phyloP scores from a whole-genome alignment of 768 basidiomycete species.

The Clitopilus passeckerianus region DNA sequence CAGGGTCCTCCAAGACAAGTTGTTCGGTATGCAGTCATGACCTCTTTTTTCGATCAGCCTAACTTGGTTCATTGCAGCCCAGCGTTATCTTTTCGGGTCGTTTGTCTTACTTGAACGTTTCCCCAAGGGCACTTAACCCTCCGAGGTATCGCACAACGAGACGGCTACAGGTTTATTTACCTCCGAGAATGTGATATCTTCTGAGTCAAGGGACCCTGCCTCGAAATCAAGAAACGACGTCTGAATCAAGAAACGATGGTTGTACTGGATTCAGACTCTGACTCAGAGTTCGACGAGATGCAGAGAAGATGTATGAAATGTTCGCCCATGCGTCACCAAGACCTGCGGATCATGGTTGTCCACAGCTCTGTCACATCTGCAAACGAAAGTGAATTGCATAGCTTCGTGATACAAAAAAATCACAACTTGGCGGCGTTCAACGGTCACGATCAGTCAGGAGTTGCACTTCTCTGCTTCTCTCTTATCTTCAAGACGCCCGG shows the following conservation, averaged over 20 bases:
- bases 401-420: background rate
- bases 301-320: too few relatives aligned
- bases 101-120: too few relatives aligned
- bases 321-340: too few relatives aligned
- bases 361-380: background rate
- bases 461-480: background rate
- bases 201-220: background rate
- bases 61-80: too few relatives aligned
- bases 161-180: background rate
- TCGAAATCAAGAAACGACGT: background rate
- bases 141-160: background rate
- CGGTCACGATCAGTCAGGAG: background rate
- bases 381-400: background rate
- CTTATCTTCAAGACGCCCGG: background rate
- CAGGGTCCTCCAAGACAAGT: too few relatives aligned
- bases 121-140: background rate
- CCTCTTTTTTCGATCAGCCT: too few relatives aligned
- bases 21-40: too few relatives aligned
- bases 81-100: too few relatives aligned
- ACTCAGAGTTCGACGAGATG: too few relatives aligned
- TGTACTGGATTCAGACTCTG: too few relatives aligned
- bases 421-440: background rate
- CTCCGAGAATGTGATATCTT: background rate
- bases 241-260: too few relatives aligned
- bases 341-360: too few relatives aligned